A percentile compares a stretch with the other conserved stretches of the same genome.
Evolutionary conservation across 176 grass and related monocot species (phyloP).

Genomic region (Urochloa ruziziensis): DNA sequence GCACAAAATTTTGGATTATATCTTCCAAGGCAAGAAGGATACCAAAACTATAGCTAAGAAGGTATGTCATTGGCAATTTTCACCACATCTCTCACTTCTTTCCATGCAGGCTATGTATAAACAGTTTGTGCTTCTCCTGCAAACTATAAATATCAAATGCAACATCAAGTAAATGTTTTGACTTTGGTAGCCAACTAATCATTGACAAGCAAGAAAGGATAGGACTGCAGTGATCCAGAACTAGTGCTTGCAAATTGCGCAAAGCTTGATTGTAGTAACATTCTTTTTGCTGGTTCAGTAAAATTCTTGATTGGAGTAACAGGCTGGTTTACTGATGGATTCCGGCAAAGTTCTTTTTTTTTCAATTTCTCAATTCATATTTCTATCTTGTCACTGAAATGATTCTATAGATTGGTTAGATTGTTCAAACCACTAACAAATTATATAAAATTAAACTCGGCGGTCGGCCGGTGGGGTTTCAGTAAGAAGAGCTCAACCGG

Average conservation of each 20-base stretch:
- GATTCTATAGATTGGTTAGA: not conserved
- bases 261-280: not conserved
- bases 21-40: constrained; percentile 92
- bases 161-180: not conserved
- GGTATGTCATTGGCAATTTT: constrained; percentile 37
- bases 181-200: constrained; percentile 12
- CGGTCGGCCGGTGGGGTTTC: too few species aligned
- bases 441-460: too few species aligned
- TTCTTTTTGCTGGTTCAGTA: not conserved
- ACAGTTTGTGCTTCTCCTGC: not conserved
- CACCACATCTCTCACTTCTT: not conserved
- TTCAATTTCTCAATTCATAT: not conserved
- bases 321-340: not conserved
- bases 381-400: not conserved
- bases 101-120: not conserved
- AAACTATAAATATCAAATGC: not conserved
- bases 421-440: not conserved
- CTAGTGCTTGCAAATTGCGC: not conserved
- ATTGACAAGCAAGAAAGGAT: not conserved
- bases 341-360: not conserved
- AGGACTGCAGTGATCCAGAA: not conserved
- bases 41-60: constrained; percentile 89
- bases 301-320: not conserved
- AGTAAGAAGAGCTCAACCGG: too few species aligned
- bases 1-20: constrained; percentile 78